Evolutionary conservation across 495 filamentous ascomycete species (phyloP), one percentile per base, ranked within the genome.

Genomic region (Podospora pseudocomata): DNA sequence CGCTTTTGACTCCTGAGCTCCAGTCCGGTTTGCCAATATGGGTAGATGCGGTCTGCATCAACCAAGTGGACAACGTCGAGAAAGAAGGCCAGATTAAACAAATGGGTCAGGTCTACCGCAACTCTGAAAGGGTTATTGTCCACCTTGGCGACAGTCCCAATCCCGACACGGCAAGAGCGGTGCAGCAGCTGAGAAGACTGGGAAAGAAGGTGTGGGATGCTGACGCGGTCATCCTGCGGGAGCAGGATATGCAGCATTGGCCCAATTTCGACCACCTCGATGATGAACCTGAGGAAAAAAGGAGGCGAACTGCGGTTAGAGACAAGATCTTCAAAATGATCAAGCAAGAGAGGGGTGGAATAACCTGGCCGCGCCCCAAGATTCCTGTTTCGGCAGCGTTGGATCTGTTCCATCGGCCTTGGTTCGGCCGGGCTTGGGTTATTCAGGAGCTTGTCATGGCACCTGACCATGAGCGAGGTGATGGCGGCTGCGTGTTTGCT

Each of bases 371-470:
- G 13, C 39, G 39, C 3, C 56, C 56, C 56, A 27, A 18, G 6
- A 27, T 58, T 20, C 56, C 56, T 20, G n/a, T 19, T 16, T 20
- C n/a, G 5, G 56, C 56, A 1, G 59, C 28, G 23, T 7, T 61
- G 15, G 28, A 18, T 5, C 19, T 61, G 59, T 32, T 61, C 16
- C 59, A 61, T 4, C 23, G 59, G 59, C 23, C 20, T 32, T 64
- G 62, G 62, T 64, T 64, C 53, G 18, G 27, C 5, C 28, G 62
- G 6, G 49, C 19, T 5, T 64, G 62, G 62, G 9, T 64, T 16
- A n/a, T 64, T 19, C 62, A 64, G 62, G 62, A 64, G 49, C 19
- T 64, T 9, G 49, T 64, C 18, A 64, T 64, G 32, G 62, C 62
- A 11, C 56, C 56, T 7, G 56, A 11, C 5, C 39, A 49, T 13